Percentiles rank a stretch among this genome's conserved stretches.
These are phyloP conservation scores for Penicillium malachiteum DNA, from an alignment of 495 filamentous ascomycete species.

Conservation along the genomic window DNA sequence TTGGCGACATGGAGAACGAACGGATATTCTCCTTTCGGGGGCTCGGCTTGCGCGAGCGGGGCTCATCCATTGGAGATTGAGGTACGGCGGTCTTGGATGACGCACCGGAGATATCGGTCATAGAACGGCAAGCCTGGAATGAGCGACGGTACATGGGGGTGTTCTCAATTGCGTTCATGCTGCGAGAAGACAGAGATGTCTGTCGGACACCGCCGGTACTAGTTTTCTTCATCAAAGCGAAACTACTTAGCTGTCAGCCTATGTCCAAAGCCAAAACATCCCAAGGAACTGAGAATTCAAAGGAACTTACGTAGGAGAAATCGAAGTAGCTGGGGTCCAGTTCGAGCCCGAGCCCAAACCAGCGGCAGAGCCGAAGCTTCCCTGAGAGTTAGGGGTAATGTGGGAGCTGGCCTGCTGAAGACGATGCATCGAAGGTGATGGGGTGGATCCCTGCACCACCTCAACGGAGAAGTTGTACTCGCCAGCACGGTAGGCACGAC, in stretches of 20 bases:
- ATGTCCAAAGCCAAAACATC: neutral
- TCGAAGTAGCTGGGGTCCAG: conserved; percentile 51
- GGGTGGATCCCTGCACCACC: conserved; percentile 44
- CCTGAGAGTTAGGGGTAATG: conserved; percentile 40
- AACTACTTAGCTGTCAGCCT: conserved; percentile 18
- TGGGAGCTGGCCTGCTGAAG: conserved; percentile 31
- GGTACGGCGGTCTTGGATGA: conserved; percentile 36
- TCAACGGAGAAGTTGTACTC: conserved; percentile 77
- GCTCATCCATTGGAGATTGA: conserved; percentile 22
- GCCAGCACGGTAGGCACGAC: conserved; percentile 87
- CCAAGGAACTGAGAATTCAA: neutral
- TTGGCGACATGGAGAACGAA: conserved; percentile 35
- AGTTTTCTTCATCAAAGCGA: conserved; percentile 36
- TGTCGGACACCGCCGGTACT: conserved; percentile 28
- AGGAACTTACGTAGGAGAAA: conserved; percentile 47
- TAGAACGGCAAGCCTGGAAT: conserved; percentile 23
- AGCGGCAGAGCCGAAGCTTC: conserved; percentile 42
- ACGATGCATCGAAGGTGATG: conserved; percentile 38
- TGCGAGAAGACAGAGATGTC: conserved; percentile 32
- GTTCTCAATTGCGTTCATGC: conserved; percentile 29
- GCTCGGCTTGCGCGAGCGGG: conserved; percentile 27
- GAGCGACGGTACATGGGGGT: conserved; percentile 30
- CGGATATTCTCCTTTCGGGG: conserved; percentile 37
- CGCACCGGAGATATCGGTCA: conserved; percentile 31
- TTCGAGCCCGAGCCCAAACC: conserved; percentile 36